Base-by-base conservation (phyloP, 208 protist species). In the Acanthamoeba culbertsoni region DNA sequence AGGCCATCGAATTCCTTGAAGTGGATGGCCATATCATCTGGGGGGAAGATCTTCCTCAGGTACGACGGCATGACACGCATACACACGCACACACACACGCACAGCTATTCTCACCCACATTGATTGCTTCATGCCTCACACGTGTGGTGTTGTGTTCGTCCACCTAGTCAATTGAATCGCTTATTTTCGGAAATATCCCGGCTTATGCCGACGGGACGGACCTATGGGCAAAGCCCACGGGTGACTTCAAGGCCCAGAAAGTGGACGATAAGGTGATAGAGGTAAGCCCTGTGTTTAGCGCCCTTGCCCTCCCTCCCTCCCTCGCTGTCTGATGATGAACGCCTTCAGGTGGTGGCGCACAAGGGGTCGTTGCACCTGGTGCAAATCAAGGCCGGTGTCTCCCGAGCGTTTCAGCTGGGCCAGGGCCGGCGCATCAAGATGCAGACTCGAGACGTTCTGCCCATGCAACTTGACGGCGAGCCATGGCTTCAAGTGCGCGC, bases 361-460 rank as follows among this genome's bases (percentile, higher is more conserved):
- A 90, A 90, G 82, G 82, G 82, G 14, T 90, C 82, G 31, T 65
- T 90, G 20, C 82, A 90, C 53, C 33, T 90, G 82, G 82, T 90
- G 82, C 82, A 90, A 31, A 90, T 90, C 82, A 90, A 90, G 42
- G 82, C 82, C 33, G 82, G 82, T 51, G 82, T 90, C 18, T 90
- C 82, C 7, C 18, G 28, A 4, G 82, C 82, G 2, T 90, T 35
- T 23, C 82, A 90, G 82, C 51, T 90, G 33, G 82, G 82, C 6
- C 82, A 90, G 82, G 82, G 82, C n/a, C 82, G 82, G 10, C 82
- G 82, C 82, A 90, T 90, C 82, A 90, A 90, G 57, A 26, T 90
- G 48, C 82, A 90, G 42, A 90, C 82, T 5, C 48, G 57, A 16
- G 82, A 71, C 28, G 57, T 62, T 31, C 48, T 68, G 33, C 82